Conservation (phyloP, 2,329 filamentous ascomycete genomes). For the Neopestalotiopsis rosae region DNA sequence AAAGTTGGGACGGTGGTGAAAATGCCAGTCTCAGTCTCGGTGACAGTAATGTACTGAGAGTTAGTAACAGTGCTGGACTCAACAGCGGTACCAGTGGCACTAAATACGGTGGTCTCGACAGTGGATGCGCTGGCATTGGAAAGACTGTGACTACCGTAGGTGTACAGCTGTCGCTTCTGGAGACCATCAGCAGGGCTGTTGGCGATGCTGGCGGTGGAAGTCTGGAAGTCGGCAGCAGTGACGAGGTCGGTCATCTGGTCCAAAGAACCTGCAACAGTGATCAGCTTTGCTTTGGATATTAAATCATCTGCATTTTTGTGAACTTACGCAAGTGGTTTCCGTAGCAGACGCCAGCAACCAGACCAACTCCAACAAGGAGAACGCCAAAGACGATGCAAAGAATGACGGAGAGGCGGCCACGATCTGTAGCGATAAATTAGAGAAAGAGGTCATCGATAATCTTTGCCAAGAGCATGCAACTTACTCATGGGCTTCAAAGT, state of each 20-base stretch:
- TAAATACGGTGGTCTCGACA: not conserved
- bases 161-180: slow-evolving; percentile 13
- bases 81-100: slow-evolving; percentile 5
- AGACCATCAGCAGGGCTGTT: not conserved
- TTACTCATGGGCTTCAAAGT: slow-evolving; percentile 5
- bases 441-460: not conserved
- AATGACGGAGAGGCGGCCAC: slow-evolving; percentile 1
- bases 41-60: not conserved
- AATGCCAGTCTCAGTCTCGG: slow-evolving; percentile 9
- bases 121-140: slow-evolving; percentile 7
- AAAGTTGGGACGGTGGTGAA: not conserved
- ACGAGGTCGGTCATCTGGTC: slow-evolving; percentile 6
- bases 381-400: slow-evolving; percentile 3
- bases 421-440: not conserved
- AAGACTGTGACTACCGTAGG: slow-evolving; percentile 7
- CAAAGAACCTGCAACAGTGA: not conserved
- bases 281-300: not conserved
- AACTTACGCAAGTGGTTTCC: slow-evolving; percentile 16
- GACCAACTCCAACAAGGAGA: slow-evolving; percentile 1
- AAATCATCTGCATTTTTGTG: not conserved
- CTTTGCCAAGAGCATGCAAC: not conserved
- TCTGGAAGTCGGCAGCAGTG: not conserved
- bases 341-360: slow-evolving; percentile 15
- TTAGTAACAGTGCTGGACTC: not conserved
- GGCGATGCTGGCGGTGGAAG: not conserved